A percentile compares a stretch with the other conserved stretches of the same genome.
Evolutionary conservation across 164 flowering plant species (phyloP).

Genomic region (Stephania yunnanensis): DNA sequence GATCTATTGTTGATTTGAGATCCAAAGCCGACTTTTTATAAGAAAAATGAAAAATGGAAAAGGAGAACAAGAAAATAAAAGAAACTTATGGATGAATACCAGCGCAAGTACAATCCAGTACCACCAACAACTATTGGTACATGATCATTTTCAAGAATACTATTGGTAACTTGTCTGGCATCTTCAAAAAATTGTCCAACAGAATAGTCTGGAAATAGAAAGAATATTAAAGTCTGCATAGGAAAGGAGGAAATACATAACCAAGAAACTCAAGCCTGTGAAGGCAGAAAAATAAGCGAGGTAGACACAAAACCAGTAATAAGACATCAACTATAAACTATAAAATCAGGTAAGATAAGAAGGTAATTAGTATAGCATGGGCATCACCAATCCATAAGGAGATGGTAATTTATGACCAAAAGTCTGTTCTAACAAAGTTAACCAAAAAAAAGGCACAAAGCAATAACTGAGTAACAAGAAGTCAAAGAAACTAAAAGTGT

Average conservation of each 20-base stretch:
- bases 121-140: constrained; percentile 94
- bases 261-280: not conserved
- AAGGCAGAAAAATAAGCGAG: not conserved
- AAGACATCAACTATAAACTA: not conserved
- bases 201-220: constrained; percentile 61
- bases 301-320: not conserved
- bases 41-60: not conserved
- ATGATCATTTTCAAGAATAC: constrained; percentile 53
- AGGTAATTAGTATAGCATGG: too few relatives aligned
- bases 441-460: too few relatives aligned
- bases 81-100: constrained; percentile 41
- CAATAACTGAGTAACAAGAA: not conserved
- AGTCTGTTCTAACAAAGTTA: too few relatives aligned
- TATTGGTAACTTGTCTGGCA: constrained; percentile 72
- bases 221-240: constrained; percentile 2
- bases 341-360: not conserved
- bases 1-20: too few relatives aligned
- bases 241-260: not conserved
- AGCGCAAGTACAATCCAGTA: constrained; percentile 85
- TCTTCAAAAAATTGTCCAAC: constrained; percentile 88
- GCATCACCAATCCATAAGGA: too few relatives aligned
- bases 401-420: too few relatives aligned
- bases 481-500: not conserved
- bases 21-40: not conserved
- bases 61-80: not conserved